phyloP scores from a whole-genome alignment of 2,329 filamentous ascomycete genomes.

The Pestalotiopsis sp. region DNA sequence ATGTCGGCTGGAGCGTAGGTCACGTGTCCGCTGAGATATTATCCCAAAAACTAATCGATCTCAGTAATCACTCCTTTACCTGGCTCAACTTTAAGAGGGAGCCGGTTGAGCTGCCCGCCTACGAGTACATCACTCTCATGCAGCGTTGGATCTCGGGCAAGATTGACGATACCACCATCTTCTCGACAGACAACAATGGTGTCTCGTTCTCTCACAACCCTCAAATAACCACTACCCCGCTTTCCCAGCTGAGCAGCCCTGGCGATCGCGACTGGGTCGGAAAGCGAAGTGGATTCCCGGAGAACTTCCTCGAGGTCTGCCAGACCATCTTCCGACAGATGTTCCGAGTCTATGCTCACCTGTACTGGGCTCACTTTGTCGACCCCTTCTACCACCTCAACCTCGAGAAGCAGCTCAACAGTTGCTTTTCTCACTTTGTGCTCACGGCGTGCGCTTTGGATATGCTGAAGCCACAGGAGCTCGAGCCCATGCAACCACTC shows the following conservation, averaged over 20 bases:
- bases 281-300: slow-evolving; percentile 89
- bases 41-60: slow-evolving; percentile 16
- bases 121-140: slow-evolving; percentile 93
- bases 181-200: slow-evolving; percentile 81
- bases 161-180: slow-evolving; percentile 86
- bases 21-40: not conserved
- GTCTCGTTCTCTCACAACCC: slow-evolving; percentile 69
- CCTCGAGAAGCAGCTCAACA: slow-evolving; percentile 80
- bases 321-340: slow-evolving; percentile 96
- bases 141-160: slow-evolving; percentile 98
- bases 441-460: slow-evolving; percentile 79
- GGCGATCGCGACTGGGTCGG: slow-evolving; percentile 79
- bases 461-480: slow-evolving; percentile 84
- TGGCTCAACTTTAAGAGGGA: slow-evolving; percentile 90
- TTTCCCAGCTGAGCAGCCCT: slow-evolving; percentile 64
- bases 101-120: slow-evolving; percentile 89
- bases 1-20: slow-evolving; percentile 95
- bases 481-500: slow-evolving; percentile 94
- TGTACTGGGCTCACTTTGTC: slow-evolving; percentile 95
- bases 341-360: slow-evolving; percentile 96
- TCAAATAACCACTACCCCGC: slow-evolving; percentile 58
- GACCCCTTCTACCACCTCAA: slow-evolving; percentile 85
- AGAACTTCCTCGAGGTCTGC: slow-evolving; percentile 86
- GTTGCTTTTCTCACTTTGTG: slow-evolving; percentile 85
- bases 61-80: slow-evolving; percentile 88